Evolutionary conservation across 139 green algal species (phyloP).

Genomic region (Chlorokybus atmophyticus): DNA sequence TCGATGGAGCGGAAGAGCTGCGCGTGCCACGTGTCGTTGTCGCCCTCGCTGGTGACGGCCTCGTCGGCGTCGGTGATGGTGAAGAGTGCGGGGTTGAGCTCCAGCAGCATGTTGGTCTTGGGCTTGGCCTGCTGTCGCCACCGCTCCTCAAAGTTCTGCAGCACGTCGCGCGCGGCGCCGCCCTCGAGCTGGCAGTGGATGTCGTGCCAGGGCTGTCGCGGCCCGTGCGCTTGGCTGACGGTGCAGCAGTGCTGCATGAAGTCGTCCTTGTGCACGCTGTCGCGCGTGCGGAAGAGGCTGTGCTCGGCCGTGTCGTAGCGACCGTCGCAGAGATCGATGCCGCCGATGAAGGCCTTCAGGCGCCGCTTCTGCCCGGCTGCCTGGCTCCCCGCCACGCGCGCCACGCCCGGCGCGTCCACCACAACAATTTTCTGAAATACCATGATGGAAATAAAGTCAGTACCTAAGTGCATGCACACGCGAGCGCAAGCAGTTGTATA

Average conservation of each 20-base stretch:
- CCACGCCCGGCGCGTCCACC: slow-evolving; percentile 2
- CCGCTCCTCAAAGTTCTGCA: slow-evolving; percentile 40
- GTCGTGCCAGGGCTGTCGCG: slow-evolving; percentile 51
- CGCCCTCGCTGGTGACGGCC: slow-evolving; percentile 7
- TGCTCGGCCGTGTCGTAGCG: slow-evolving; percentile 35
- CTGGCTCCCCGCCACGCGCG: not conserved
- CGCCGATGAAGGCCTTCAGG: slow-evolving; percentile 40
- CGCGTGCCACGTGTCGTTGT: slow-evolving; percentile 29
- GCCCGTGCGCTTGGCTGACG: slow-evolving; percentile 4
- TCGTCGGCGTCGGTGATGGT: not conserved
- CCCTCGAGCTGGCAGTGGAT: slow-evolving; percentile 43
- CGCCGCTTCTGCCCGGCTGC: not conserved
- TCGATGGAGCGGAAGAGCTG: slow-evolving; percentile 42
- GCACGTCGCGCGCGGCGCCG: slow-evolving; percentile 35
- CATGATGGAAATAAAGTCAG: too few relatives aligned
- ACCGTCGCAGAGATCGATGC: slow-evolving; percentile 44
- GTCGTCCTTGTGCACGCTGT: slow-evolving; percentile 29
- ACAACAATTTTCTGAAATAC: not conserved
- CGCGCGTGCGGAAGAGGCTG: slow-evolving; percentile 9
- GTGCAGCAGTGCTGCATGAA: slow-evolving; percentile 26
- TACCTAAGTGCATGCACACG: too few relatives aligned
- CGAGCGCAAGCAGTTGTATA: too few relatives aligned
- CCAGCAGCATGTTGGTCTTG: not conserved
- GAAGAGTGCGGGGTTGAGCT: slow-evolving; percentile 1
- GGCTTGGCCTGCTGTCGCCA: slow-evolving; percentile 19